Evolutionary conservation across 2,329 filamentous ascomycete species (phyloP).

Genomic region (Leptographium radiaticola): DNA sequence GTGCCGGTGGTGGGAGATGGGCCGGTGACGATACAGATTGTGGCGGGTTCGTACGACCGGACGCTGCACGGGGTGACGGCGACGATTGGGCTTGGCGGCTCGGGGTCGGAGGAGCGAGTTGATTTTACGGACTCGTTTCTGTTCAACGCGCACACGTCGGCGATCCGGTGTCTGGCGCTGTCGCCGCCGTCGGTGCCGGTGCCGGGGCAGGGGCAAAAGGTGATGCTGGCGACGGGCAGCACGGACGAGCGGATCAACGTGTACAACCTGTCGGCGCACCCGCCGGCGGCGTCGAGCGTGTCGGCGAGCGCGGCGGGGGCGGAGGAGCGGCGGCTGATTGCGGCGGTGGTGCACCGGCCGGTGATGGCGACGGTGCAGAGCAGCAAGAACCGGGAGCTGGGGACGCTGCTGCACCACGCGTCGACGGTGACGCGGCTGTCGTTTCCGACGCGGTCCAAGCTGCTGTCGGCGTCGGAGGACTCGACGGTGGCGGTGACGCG

Average conservation of each 20-base stretch:
- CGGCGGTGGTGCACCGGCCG: slow-evolving; percentile 54
- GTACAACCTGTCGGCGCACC: slow-evolving; percentile 70
- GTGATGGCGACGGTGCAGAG: slow-evolving; percentile 55
- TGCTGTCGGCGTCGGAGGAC: slow-evolving; percentile 81
- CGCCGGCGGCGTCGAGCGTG: slow-evolving; percentile 35
- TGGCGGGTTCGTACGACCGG: slow-evolving; percentile 88
- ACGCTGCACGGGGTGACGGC: slow-evolving; percentile 83
- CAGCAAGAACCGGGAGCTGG: slow-evolving; percentile 74
- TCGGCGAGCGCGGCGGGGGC: neutral
- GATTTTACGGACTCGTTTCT: slow-evolving; percentile 87
- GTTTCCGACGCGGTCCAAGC: slow-evolving; percentile 77
- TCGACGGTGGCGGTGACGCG: slow-evolving; percentile 80
- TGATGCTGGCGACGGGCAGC: slow-evolving; percentile 80
- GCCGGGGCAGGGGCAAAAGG: slow-evolving; percentile 57
- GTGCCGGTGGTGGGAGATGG: slow-evolving; percentile 1
- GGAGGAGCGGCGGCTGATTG: slow-evolving; percentile 41
- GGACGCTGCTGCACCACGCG: slow-evolving; percentile 74
- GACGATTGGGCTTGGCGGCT: slow-evolving; percentile 30
- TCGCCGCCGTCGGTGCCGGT: slow-evolving; percentile 57
- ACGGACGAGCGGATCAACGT: slow-evolving; percentile 93
- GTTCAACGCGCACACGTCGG: slow-evolving; percentile 84
- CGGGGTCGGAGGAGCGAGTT: slow-evolving; percentile 20
- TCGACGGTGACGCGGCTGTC: slow-evolving; percentile 66
- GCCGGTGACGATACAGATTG: slow-evolving; percentile 63
- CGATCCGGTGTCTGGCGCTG: slow-evolving; percentile 78